A percentile compares a stretch with the other conserved stretches of the same genome.
Evolutionary conservation across 129 eudicot species (phyloP).

Genomic region (Artemisia argyi): DNA sequence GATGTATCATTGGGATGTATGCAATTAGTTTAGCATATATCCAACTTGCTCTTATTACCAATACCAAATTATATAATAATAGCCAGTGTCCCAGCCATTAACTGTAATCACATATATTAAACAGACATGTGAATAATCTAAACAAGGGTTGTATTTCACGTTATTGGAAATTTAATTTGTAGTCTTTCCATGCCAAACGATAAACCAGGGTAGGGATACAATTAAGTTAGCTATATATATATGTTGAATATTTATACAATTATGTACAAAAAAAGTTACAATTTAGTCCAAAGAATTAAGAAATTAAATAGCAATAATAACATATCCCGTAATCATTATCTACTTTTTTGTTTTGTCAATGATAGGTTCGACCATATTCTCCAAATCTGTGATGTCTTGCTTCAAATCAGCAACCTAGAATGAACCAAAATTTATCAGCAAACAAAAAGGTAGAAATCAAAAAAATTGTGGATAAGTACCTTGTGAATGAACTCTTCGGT

Average conservation of each 20-base stretch:
- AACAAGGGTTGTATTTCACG: too few species aligned
- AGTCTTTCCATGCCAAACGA: too few species aligned
- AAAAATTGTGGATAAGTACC: slow-evolving; percentile 30
- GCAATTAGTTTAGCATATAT: too few species aligned
- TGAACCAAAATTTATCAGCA: background rate
- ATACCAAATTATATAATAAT: too few species aligned
- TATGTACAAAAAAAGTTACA: background rate
- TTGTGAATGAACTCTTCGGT: slow-evolving; percentile 51
- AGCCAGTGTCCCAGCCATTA: too few species aligned
- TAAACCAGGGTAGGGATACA: background rate
- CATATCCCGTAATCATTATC: background rate
- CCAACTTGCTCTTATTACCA: too few species aligned
- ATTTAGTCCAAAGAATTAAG: background rate
- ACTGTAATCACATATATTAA: too few species aligned
- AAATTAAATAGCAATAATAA: background rate
- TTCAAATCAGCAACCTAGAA: slow-evolving; percentile 54
- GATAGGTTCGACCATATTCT: slow-evolving; percentile 42
- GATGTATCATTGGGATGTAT: too few species aligned
- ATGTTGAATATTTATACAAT: slow-evolving; percentile 3
- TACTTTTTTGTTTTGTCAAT: slow-evolving; percentile 32
- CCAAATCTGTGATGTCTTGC: slow-evolving; percentile 54
- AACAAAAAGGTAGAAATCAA: background rate
- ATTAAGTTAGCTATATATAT: slow-evolving; percentile 10
- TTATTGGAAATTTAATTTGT: too few species aligned
- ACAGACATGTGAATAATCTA: too few species aligned